Conservation (phyloP, 768 basidiomycete genomes). For the Agrocybe chaxingu region DNA sequence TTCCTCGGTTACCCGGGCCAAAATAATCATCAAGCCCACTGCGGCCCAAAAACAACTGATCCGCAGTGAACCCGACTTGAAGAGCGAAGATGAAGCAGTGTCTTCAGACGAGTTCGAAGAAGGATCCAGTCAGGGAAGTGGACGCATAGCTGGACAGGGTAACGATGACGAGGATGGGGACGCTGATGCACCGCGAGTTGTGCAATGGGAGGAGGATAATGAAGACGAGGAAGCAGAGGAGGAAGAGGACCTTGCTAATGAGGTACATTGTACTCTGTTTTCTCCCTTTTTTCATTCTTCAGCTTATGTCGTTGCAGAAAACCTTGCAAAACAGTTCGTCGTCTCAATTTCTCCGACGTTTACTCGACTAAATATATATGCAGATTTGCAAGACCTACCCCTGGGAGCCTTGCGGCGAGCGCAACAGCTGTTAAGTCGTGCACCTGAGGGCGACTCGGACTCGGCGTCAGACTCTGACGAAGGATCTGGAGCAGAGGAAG, state of each 20-base stretch:
- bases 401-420: constrained; percentile 65
- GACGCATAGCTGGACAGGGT: constrained; percentile 20
- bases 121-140: constrained; percentile 17
- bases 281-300: background rate
- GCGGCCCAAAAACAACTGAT: constrained; percentile 1
- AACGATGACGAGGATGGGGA: constrained; percentile 29
- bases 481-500: constrained; percentile 13
- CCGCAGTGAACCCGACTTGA: background rate
- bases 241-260: constrained; percentile 6
- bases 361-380: too few relatives aligned
- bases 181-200: constrained; percentile 53
- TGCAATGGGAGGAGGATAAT: constrained; percentile 50
- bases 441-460: constrained; percentile 34
- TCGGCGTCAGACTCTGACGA: constrained; percentile 25
- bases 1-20: background rate
- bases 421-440: constrained; percentile 49
- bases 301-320: constrained; percentile 14
- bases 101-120: constrained; percentile 20
- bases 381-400: constrained; percentile 60
- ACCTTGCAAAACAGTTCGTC: constrained; percentile 23
- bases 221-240: constrained; percentile 14
- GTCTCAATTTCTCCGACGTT: background rate
- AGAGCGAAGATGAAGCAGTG: constrained; percentile 13
- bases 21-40: background rate
- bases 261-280: constrained; percentile 8